Base-by-base conservation (phyloP, 2,329 filamentous ascomycete species). In the Aureobasidium uvarum region DNA sequence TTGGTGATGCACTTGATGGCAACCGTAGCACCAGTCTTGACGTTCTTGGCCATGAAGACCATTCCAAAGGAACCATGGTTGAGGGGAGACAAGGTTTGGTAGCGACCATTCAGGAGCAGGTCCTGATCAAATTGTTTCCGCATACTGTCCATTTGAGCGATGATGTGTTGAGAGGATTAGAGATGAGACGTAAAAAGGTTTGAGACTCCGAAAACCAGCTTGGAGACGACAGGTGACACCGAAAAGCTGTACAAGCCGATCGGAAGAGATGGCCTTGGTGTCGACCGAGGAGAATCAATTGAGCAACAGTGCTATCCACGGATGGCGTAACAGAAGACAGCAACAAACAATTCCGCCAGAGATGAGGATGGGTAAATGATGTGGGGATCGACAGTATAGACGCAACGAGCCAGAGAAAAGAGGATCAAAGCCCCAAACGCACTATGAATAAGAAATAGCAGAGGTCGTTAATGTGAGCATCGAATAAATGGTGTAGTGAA, bases 51-150 rank as follows among this genome's bases (percentile, higher is more conserved):
- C 80, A 92, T 88, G 79, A 97, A 97, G 73, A 99, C 95, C 91
- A 98, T 96, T 75, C 95, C 95, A 75, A 98, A 99, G 65, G 95
- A 98, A 72, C 95, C 95, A 84, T 97, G 92, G 77, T 99, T 99
- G 81, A 99, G 89, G 66, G 95, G 93, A 71, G 93, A 91, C 74
- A 97, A 84, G 65, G 93, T 96, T 80, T 90, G 84, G 78, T 95
- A 99, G 71, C 95, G 93, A 77, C 91, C 92, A 76, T 91, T 88
- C 75, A 96, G 87, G 75, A 96, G 80, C 78, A 90, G 86, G 78
- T 90, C 91, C 78, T 87, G 83, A 74, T 87, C 82, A 80, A 96
- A 95, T 75, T 87, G 85, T 80, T 92, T 87, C 81, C 88, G 87
- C 83, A 96, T 86, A 83, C 92, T 96, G 81, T 92, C 91, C 92